phyloP scores from a whole-genome alignment of 768 basidiomycete species.

The Leccinum arenicola region DNA sequence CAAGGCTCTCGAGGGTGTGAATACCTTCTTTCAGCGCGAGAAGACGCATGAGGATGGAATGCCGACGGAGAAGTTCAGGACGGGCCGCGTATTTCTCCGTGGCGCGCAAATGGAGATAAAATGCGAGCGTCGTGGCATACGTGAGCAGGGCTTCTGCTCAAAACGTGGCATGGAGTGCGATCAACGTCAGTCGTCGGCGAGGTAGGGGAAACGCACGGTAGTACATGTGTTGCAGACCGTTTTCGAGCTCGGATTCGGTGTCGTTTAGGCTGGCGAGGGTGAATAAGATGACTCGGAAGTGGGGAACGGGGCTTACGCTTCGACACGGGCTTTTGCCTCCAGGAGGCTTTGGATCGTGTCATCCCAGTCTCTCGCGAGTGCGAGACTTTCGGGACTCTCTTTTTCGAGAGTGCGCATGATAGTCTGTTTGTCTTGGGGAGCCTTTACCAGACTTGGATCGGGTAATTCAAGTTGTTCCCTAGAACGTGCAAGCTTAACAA shows the following conservation, averaged over 20 bases:
- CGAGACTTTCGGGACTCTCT: constrained; percentile 73
- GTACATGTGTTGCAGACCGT: constrained; percentile 79
- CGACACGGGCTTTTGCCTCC: constrained; percentile 51
- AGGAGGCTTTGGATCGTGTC: constrained; percentile 57
- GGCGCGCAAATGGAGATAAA: constrained; percentile 86
- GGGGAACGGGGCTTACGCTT: constrained; percentile 41
- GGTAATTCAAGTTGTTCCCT: constrained; percentile 17
- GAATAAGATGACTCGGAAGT: background rate
- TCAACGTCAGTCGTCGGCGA: background rate
- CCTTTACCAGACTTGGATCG: constrained; percentile 11
- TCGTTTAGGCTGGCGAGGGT: constrained; percentile 43
- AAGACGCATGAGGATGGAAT: constrained; percentile 74
- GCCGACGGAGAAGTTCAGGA: constrained; percentile 60
- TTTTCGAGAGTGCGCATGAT: constrained; percentile 69
- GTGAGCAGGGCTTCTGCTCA: constrained; percentile 80
- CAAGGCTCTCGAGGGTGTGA: constrained; percentile 79
- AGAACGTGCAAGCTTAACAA: constrained; percentile 8
- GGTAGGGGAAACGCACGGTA: constrained; percentile 64
- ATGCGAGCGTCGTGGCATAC: constrained; percentile 87
- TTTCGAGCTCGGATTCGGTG: constrained; percentile 49
- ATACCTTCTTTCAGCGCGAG: constrained; percentile 82
- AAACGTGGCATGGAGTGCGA: background rate
- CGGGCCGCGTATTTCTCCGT: constrained; percentile 59
- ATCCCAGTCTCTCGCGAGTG: constrained; percentile 82
- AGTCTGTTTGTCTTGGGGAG: constrained; percentile 56